A percentile compares a stretch with the other conserved stretches of the same genome.
Conservation (phyloP, 2,329 filamentous ascomycete species). For the Ustulina deusta region DNA sequence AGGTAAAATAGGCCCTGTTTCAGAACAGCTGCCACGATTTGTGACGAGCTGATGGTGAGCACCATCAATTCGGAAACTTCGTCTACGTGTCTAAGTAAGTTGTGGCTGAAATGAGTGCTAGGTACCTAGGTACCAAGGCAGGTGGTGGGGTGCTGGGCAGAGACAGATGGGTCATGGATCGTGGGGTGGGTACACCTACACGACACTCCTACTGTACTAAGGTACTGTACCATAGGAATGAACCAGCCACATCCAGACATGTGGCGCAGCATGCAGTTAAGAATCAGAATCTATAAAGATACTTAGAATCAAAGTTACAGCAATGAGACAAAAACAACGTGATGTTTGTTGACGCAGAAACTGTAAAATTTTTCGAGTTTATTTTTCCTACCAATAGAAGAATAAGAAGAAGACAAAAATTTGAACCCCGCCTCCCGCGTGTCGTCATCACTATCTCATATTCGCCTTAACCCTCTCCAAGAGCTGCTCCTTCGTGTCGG, state of each 20-base stretch:
- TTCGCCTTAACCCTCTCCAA: slow-evolving; percentile 77
- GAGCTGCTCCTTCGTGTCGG: slow-evolving; percentile 72
- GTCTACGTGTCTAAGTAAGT: slow-evolving; percentile 37
- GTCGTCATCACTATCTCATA: slow-evolving; percentile 54
- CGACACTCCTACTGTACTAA: not conserved
- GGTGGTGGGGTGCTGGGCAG: slow-evolving; percentile 10
- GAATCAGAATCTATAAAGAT: not conserved
- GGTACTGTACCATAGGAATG: not conserved
- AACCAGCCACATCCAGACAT: not conserved
- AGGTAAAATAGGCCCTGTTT: slow-evolving; percentile 24
- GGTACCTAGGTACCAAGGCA: not conserved
- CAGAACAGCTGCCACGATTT: slow-evolving; percentile 37
- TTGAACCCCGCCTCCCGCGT: not conserved
- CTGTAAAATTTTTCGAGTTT: not conserved
- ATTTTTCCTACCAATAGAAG: not conserved
- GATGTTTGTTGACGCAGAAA: not conserved
- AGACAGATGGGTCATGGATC: not conserved
- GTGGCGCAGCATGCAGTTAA: not conserved
- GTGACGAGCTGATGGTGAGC: slow-evolving; percentile 30
- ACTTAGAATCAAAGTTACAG: not conserved
- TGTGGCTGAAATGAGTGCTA: slow-evolving; percentile 21
- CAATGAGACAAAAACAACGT: not conserved
- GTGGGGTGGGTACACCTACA: too few species aligned
- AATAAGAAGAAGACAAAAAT: not conserved
- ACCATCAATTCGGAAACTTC: slow-evolving; percentile 43